Base-by-base conservation (phyloP, 2,329 filamentous ascomycete genomes). In the Aspergillus spinulosporus region DNA sequence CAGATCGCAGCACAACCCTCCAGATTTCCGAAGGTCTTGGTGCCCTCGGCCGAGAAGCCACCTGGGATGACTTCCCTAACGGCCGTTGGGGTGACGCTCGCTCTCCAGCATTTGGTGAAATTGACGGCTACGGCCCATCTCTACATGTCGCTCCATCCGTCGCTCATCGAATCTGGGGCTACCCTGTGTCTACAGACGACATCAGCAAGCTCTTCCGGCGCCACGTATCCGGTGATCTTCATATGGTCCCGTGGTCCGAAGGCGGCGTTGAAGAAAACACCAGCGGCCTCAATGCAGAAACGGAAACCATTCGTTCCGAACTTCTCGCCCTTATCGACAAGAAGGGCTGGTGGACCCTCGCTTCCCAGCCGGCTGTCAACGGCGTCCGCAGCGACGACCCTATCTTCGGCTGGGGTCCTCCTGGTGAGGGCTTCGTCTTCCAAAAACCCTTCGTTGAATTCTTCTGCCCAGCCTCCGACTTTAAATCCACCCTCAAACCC, bases 381-480 rank as follows among this genome's bases (percentile, higher is more conserved):
- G 92, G 92, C 42, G 76, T 92, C 15, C 83, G 83, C 36, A 95
- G 89, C 29, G 84, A 82, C 47, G 85, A 99, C 71, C 76, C 82
- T 3, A 84, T 90, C 15, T 96, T 96, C 66, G 94, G 94, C 61
- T 99, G 94, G 94, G 94, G 94, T 1, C 94, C 94, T 0, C 84
- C 83, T 49, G 87, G 92, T 32, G 76, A 78, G 66, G 94, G 94
- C 14, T 97, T 96, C 72, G 92, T 97, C 47, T 99, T 97, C 79
- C 94, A 99, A 70, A 99, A 97, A 76, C 89, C 93, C 0, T 99
- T 99, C 73, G 92, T 99, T 50, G 94, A 99, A 73, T 91, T 97
- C 76, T 99, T 99, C 80, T 78, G 96, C 56, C 87, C 92, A 0
- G 76, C 80, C 0, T 73, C 82, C 0, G 89, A 93, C 71, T 97